Conservation (phyloP, 2,329 filamentous ascomycete genomes). For the Paraconiothyrium sp. region DNA sequence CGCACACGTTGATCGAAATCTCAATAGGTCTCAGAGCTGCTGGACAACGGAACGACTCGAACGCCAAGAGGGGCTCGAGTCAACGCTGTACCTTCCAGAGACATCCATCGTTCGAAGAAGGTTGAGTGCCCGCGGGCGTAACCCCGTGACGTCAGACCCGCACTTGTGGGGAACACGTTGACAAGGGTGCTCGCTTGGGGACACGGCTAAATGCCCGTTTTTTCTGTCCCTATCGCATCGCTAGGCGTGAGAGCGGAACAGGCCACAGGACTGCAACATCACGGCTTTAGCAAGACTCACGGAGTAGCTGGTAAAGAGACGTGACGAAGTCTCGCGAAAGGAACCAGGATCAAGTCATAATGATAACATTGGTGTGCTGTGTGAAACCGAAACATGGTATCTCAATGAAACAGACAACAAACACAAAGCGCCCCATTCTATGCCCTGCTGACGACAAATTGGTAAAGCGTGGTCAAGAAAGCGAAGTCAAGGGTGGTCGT, state of each 20-base stretch:
- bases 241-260: too few species aligned
- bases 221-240: too few species aligned
- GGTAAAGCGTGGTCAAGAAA: slow-evolving; percentile 21
- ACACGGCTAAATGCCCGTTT: too few species aligned
- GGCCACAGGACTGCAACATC: too few species aligned
- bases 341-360: background rate
- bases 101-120: background rate
- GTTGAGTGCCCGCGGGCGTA: background rate
- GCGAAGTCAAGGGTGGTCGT: slow-evolving; percentile 26
- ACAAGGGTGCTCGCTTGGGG: background rate
- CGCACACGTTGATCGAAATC: background rate
- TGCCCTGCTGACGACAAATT: background rate
- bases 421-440: background rate
- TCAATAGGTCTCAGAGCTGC: background rate
- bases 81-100: background rate
- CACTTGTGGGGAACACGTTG: background rate
- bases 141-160: slow-evolving; percentile 2
- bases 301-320: too few species aligned
- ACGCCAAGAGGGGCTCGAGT: background rate
- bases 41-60: background rate
- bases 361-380: background rate
- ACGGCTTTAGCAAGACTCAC: too few species aligned
- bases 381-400: too few species aligned
- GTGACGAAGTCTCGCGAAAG: too few species aligned
- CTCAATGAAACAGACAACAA: too few species aligned